These are phyloP conservation scores for Canariomyces notabilis DNA, from an alignment of 2,329 filamentous ascomycete species.

Conservation along the genomic window DNA sequence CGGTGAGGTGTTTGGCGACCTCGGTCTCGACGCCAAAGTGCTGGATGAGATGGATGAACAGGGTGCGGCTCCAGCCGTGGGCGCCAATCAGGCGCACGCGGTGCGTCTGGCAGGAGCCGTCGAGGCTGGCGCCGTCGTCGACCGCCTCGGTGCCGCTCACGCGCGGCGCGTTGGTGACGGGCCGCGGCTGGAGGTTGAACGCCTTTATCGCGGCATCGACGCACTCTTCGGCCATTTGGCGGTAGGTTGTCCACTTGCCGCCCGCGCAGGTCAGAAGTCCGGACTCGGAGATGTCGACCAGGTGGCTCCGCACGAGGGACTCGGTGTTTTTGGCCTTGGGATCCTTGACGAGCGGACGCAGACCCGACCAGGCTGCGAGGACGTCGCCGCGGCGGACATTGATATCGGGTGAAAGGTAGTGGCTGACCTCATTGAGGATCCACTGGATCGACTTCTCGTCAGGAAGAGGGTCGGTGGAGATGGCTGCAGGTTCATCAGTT, in stretches of 20 bases:
- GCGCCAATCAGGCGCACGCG: constrained; percentile 68
- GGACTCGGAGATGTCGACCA: constrained; percentile 68
- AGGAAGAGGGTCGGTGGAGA: constrained; percentile 65
- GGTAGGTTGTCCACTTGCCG: constrained; percentile 86
- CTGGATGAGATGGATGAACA: constrained; percentile 94
- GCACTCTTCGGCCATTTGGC: constrained; percentile 81
- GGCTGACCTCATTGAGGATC: constrained; percentile 73
- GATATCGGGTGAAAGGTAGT: constrained; percentile 71
- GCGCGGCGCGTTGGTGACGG: constrained; percentile 51
- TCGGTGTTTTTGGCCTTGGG: constrained; percentile 78
- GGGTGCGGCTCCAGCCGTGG: constrained; percentile 77
- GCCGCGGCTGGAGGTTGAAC: constrained; percentile 54
- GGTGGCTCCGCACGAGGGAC: constrained; percentile 76
- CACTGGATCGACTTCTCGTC: constrained; percentile 75
- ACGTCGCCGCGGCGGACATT: constrained; percentile 70
- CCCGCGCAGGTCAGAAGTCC: constrained; percentile 76
- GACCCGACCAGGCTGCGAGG: constrained; percentile 72
- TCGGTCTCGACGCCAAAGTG: constrained; percentile 90
- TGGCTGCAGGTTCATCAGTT: constrained; percentile 67
- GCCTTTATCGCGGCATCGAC: constrained; percentile 71
- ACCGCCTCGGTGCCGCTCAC: constrained; percentile 63
- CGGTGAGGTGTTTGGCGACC: constrained; percentile 80
- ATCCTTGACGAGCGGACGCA: constrained; percentile 74
- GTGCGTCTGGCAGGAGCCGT: constrained; percentile 71
- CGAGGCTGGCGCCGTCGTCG: constrained; percentile 66